Evolutionary conservation across 352 stramenopile genomes (phyloP), one percentile per base, ranked within the genome.

Genomic region (Pilasporangium apinafurcum): DNA sequence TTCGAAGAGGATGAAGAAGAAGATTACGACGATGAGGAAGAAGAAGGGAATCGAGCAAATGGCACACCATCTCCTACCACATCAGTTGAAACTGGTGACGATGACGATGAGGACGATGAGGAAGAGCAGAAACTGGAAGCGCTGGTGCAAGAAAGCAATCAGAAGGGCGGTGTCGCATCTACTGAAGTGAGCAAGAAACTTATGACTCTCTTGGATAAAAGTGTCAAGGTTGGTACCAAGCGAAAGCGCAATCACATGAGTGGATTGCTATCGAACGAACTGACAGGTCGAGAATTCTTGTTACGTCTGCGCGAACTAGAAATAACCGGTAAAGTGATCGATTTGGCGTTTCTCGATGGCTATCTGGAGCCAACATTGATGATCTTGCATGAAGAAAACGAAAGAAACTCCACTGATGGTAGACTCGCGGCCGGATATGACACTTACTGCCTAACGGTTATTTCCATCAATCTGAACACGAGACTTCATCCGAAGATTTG

Each of bases 401-500:
- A 90, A 14, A 72, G 66, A 21, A 86, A 78, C 40, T 66, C 82
- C 34, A 86, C 76, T 1, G 72, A 50, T 18, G 82, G 82, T 1
- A 69, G 82, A 4, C 71, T 90, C 33, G 82, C 82, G 0, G 56
- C 53, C 5, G 82, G 78, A 5, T 93, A 72, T 31, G 79, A 93
- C 47, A 93, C 82, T 29, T 92, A 65, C 51, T 90, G 78, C 38
- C 62, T 93, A 25, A 90, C 82, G 1, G 82, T 93, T 17, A 70
- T 93, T 26, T 93, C 82, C 12, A 93, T 93, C 56, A 91, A 91
- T 62, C 67, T 91, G 47, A 87, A 90, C 50, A 91, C 79, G 31
- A 59, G 78, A 69, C 64, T 93, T 10, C 82, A 93, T 40, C 82
- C 82, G 1, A 91, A 89, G 56, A 94, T 94, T 52, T 94, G 82